A percentile compares a stretch with the other conserved stretches of the same genome.
Evolutionary conservation across 2,329 filamentous ascomycete species (phyloP).

Genomic region (Bipolaris bicolor): DNA sequence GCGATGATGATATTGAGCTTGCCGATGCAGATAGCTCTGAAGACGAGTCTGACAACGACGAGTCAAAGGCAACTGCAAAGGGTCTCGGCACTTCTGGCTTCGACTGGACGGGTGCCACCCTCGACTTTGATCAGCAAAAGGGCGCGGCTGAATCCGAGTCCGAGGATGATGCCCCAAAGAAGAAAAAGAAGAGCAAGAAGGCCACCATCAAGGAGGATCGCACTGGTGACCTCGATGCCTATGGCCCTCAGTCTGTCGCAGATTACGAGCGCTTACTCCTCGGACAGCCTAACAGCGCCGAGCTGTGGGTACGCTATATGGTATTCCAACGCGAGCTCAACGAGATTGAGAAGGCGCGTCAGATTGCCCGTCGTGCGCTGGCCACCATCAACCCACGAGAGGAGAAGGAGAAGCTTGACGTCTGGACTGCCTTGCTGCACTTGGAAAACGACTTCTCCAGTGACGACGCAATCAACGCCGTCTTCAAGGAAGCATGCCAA

Average conservation of each 20-base stretch:
- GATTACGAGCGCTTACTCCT: conserved; percentile 95
- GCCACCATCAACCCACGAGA: conserved; percentile 90
- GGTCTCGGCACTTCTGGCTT: conserved; percentile 78
- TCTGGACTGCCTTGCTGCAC: conserved; percentile 95
- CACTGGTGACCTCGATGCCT: conserved; percentile 87
- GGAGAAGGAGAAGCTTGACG: conserved; percentile 89
- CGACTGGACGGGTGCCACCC: conserved; percentile 78
- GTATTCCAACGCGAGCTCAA: conserved; percentile 95
- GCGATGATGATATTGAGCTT: conserved; percentile 47
- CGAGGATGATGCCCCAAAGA: conserved; percentile 58
- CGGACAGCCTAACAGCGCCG: conserved; percentile 89
- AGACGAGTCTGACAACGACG: conserved; percentile 31
- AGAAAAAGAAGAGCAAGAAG: conserved; percentile 76
- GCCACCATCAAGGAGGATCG: conserved; percentile 82
- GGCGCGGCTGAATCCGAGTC: conserved; percentile 60
- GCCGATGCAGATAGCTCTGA: conserved; percentile 44
- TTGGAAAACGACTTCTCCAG: conserved; percentile 89
- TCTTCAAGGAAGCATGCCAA: conserved; percentile 91
- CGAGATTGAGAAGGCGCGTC: conserved; percentile 85
- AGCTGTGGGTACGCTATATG: conserved; percentile 97
- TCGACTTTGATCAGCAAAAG: conserved; percentile 61
- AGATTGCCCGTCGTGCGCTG: conserved; percentile 88
- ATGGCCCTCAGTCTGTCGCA: conserved; percentile 85
- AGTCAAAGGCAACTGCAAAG: conserved; percentile 7
- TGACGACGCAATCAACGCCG: conserved; percentile 79